Percentiles rank a stretch among this genome's conserved stretches.
These are phyloP conservation scores for Ganoderma lucidum DNA, from an alignment of 1,284 basidiomycete species.

Conservation along the genomic window DNA sequence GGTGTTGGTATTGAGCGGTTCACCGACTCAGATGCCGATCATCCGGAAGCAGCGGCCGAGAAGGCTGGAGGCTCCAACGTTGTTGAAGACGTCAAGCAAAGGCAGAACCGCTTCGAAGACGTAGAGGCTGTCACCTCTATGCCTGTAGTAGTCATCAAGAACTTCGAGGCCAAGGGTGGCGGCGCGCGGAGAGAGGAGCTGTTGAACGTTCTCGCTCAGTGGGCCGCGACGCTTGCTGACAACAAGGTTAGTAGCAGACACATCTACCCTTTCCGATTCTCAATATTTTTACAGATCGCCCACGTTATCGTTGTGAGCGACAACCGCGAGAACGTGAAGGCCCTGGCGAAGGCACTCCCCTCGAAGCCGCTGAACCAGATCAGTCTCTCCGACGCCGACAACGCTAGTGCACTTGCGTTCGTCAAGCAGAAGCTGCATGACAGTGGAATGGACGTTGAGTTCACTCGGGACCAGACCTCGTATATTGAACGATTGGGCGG, in stretches of 20 bases:
- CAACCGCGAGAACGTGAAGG: constrained; percentile 88
- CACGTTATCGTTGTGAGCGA: constrained; percentile 95
- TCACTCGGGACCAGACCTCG: constrained; percentile 59
- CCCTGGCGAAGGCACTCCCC: constrained; percentile 86
- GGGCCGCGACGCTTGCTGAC: constrained; percentile 86
- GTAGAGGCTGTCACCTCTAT: constrained; percentile 65
- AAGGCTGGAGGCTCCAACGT: constrained; percentile 18
- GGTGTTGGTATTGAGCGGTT: constrained; percentile 79
- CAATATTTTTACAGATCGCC: constrained; percentile 63
- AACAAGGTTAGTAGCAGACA: constrained; percentile 64
- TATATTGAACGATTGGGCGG: constrained; percentile 84
- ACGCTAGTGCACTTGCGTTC: constrained; percentile 80
- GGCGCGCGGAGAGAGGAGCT: constrained; percentile 76
- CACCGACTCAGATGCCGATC: constrained; percentile 47
- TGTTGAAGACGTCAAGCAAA: constrained; percentile 10
- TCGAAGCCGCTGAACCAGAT: constrained; percentile 86
- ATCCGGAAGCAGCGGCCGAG: constrained; percentile 15
- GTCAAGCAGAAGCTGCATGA: constrained; percentile 84
- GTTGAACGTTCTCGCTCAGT: constrained; percentile 81
- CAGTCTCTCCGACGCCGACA: constrained; percentile 86
- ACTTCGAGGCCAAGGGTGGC: constrained; percentile 72
- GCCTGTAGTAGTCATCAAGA: constrained; percentile 87
- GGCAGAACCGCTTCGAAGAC: constrained; percentile 49
- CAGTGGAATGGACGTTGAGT: constrained; percentile 57
- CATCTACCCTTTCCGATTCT: not conserved